Conservation (phyloP, 2,329 filamentous ascomycete species). For the Beauveria brongniartii region DNA sequence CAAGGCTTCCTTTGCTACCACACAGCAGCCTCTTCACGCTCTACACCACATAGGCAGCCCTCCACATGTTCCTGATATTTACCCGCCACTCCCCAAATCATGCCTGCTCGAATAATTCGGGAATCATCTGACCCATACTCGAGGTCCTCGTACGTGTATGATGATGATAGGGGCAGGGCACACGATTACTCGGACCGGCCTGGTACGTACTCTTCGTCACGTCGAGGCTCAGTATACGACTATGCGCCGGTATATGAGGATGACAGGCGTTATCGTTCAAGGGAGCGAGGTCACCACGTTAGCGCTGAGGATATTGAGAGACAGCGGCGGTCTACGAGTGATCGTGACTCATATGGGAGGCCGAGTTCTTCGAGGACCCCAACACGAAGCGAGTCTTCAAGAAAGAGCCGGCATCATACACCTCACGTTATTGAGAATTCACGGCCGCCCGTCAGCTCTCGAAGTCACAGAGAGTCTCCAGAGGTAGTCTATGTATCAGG, state of each 20-base stretch:
- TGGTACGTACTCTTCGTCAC: not conserved
- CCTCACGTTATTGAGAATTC: slow-evolving; percentile 26
- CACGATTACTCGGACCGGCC: not conserved
- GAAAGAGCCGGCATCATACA: slow-evolving; percentile 18
- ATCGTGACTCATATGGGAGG: slow-evolving; percentile 20
- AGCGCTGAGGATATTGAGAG: slow-evolving; percentile 18
- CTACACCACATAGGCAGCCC: not conserved
- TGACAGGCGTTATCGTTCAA: not conserved
- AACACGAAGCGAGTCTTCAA: slow-evolving; percentile 23
- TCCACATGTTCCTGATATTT: slow-evolving; percentile 4
- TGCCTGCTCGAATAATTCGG: slow-evolving; percentile 8
- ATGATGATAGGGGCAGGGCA: not conserved
- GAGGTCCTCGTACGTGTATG: slow-evolving; percentile 4
- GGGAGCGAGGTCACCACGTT: not conserved
- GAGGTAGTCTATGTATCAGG: slow-evolving; percentile 1
- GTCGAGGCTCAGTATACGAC: slow-evolving; percentile 7
- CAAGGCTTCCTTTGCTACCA: not conserved
- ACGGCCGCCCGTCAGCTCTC: slow-evolving; percentile 26
- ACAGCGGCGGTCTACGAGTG: slow-evolving; percentile 19
- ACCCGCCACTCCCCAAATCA: not conserved
- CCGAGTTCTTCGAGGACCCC: slow-evolving; percentile 21
- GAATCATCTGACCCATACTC: slow-evolving; percentile 1
- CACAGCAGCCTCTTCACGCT: not conserved
- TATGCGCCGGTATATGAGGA: not conserved
- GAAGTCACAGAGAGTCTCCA: slow-evolving; percentile 7